Evolutionary conservation across 179 eudicot species (phyloP).

Genomic region (Pouteria campechiana): DNA sequence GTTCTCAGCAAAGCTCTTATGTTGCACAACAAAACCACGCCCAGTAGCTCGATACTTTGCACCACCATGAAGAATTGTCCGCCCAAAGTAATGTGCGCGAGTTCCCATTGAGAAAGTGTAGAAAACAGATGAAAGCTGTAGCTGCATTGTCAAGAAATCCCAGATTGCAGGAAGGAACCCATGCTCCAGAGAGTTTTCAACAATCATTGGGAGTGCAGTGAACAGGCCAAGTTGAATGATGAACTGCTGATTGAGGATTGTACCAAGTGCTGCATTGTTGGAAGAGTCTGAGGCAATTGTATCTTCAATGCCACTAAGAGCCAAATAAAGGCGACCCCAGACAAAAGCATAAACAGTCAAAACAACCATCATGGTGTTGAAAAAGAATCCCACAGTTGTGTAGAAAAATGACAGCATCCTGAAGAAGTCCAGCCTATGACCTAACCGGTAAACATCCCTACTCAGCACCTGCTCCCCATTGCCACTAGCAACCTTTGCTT

Average conservation of each 20-base stretch:
- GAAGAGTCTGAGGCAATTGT: conserved; percentile 23
- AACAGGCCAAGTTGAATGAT: conserved; percentile 77
- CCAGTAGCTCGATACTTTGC: conserved; percentile 93
- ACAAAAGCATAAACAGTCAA: conserved; percentile 76
- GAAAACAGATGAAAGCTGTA: conserved; percentile 75
- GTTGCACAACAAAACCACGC: conserved; percentile 93
- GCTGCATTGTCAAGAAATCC: conserved; percentile 88
- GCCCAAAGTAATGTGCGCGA: conserved; percentile 79
- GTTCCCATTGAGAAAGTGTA: conserved; percentile 91
- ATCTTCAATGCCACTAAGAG: conserved; percentile 69
- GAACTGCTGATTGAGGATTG: conserved; percentile 81
- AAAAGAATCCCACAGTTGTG: conserved; percentile 83
- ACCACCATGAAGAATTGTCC: conserved; percentile 90
- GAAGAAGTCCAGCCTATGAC: conserved; percentile 86
- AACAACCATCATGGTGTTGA: conserved; percentile 76
- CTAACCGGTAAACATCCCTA: conserved; percentile 84
- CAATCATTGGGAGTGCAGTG: conserved; percentile 84
- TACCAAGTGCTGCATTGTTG: conserved; percentile 59
- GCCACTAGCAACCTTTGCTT: conserved; percentile 93
- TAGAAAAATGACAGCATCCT: conserved; percentile 84
- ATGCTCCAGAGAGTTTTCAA: conserved; percentile 72
- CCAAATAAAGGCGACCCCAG: conserved; percentile 81
- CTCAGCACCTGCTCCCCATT: conserved; percentile 91
- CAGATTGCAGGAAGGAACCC: conserved; percentile 80
- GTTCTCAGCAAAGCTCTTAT: conserved; percentile 73